Conservation (phyloP, 495 filamentous ascomycete species). For the Daldinia childiae region DNA sequence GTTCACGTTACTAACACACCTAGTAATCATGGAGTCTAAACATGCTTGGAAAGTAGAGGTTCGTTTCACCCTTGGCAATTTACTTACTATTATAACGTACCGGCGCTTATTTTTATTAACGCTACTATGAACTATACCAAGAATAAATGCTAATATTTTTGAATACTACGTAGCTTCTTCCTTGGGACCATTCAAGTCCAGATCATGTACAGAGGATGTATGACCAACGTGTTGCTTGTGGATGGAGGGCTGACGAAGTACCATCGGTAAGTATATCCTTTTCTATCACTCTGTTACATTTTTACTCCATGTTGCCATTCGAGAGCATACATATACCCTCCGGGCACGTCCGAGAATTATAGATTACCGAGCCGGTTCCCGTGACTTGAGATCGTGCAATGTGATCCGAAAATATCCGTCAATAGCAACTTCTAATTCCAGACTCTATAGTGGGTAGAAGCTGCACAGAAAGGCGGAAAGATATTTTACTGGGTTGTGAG, state of each 20-base stretch:
- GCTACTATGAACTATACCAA: neutral
- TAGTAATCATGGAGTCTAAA: slow-evolving; percentile 36
- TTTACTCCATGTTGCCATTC: neutral
- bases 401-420: neutral
- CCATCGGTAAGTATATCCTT: slow-evolving; percentile 25
- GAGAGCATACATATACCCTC: neutral
- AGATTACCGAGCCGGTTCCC: slow-evolving; percentile 3
- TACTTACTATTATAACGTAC: neutral
- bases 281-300: too few relatives aligned
- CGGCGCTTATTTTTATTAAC: too few relatives aligned
- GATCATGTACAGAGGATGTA: slow-evolving; percentile 49
- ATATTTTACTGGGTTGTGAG: slow-evolving; percentile 48
- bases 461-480: slow-evolving; percentile 43
- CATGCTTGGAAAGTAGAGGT: slow-evolving; percentile 46
- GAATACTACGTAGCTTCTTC: slow-evolving; percentile 43
- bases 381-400: slow-evolving; percentile 8
- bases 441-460: slow-evolving; percentile 37
- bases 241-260: slow-evolving; percentile 49
- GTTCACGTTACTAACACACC: neutral
- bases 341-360: neutral
- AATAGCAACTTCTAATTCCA: slow-evolving; percentile 16
- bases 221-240: slow-evolving; percentile 53
- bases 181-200: slow-evolving; percentile 51
- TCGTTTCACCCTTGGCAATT: neutral
- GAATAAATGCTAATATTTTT: slow-evolving; percentile 4